These are phyloP conservation scores for Sordaria brevicollis DNA, from an alignment of 495 filamentous ascomycete species.

Conservation along the genomic window DNA sequence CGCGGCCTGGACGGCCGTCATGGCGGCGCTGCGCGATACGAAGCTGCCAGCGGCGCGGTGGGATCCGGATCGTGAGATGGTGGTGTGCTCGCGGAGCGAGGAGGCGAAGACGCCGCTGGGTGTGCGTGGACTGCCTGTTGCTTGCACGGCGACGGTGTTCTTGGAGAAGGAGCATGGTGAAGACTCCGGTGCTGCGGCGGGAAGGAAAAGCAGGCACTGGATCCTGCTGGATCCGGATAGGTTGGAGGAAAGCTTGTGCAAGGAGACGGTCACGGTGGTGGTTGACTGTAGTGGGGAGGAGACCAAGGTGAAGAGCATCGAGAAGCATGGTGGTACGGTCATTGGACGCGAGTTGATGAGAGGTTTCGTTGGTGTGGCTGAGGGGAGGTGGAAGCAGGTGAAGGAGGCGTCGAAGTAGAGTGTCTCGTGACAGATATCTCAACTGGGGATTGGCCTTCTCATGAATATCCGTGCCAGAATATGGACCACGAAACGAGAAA, in stretches of 20 bases:
- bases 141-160: constrained; percentile 68
- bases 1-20: constrained; percentile 71
- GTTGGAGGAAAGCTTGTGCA: constrained; percentile 73
- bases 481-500: neutral
- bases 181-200: constrained; percentile 21
- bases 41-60: constrained; percentile 72
- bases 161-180: constrained; percentile 50
- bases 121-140: constrained; percentile 56
- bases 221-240: constrained; percentile 80
- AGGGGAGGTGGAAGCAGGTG: constrained; percentile 33
- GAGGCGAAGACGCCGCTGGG: constrained; percentile 34
- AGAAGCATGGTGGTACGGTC: constrained; percentile 68
- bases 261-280: constrained; percentile 63
- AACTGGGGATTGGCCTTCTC: neutral
- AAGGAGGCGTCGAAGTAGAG: constrained; percentile 11
- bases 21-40: constrained; percentile 74
- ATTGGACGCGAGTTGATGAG: constrained; percentile 29
- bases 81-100: constrained; percentile 59
- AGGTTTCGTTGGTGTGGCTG: constrained; percentile 28
- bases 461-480: neutral
- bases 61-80: constrained; percentile 69
- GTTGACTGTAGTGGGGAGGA: constrained; percentile 50
- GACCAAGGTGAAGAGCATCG: constrained; percentile 53
- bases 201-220: constrained; percentile 48
- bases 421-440: neutral